A percentile compares a stretch with the other conserved stretches of the same genome.
These are phyloP conservation scores for Chionographis japonica DNA, from an alignment of 106 monocot species.

Conservation along the genomic window DNA sequence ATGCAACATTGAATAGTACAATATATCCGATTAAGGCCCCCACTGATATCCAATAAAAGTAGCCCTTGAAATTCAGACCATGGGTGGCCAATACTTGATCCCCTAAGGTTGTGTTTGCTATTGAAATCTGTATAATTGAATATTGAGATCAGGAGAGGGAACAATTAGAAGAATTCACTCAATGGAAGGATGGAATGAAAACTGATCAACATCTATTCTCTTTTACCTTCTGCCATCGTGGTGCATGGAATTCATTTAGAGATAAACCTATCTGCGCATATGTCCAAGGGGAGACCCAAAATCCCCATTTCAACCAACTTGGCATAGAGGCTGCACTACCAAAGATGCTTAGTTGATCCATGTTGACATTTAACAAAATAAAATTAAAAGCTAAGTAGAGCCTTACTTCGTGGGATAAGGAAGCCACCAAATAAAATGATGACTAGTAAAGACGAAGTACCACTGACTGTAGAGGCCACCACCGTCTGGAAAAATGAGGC, in stretches of 20 bases:
- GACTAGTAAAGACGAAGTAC: slow-evolving; percentile 19
- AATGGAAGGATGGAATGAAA: background rate
- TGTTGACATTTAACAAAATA: background rate
- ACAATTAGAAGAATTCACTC: background rate
- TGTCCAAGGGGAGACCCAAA: slow-evolving; percentile 70
- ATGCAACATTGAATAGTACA: slow-evolving; percentile 58
- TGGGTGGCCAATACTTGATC: slow-evolving; percentile 35
- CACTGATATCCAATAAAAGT: slow-evolving; percentile 71
- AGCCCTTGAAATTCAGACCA: slow-evolving; percentile 47
- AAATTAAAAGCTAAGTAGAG: background rate
- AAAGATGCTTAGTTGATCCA: background rate
- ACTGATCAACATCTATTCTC: background rate
- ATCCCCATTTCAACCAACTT: slow-evolving; percentile 66
- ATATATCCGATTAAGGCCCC: slow-evolving; percentile 50
- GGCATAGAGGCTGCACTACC: slow-evolving; percentile 48
- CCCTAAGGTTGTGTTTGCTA: slow-evolving; percentile 40
- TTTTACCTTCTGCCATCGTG: slow-evolving; percentile 65
- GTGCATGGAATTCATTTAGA: slow-evolving; percentile 66
- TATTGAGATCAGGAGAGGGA: background rate
- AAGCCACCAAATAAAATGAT: slow-evolving; percentile 64
- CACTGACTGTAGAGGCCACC: slow-evolving; percentile 22
- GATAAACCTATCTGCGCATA: slow-evolving; percentile 58
- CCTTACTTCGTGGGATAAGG: slow-evolving; percentile 60
- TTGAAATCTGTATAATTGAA: slow-evolving; percentile 21
- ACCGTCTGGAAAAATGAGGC: slow-evolving; percentile 50